A percentile compares a stretch with the other conserved stretches of the same genome.
These are phyloP conservation scores for Brettanomyces sp. DNA, from an alignment of 805 yeast species.

Conservation along the genomic window DNA sequence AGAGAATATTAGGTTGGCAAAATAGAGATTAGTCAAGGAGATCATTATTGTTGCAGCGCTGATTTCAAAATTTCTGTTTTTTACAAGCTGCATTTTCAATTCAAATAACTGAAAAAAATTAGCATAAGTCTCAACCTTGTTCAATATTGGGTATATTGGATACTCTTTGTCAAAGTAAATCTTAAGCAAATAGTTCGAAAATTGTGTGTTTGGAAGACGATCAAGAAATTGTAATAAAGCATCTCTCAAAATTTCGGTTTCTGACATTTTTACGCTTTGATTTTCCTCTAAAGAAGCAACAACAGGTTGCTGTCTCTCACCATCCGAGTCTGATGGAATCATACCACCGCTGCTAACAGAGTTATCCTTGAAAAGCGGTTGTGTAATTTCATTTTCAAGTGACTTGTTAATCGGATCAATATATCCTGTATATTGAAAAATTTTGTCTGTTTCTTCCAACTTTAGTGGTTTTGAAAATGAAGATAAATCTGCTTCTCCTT, in stretches of 20 bases:
- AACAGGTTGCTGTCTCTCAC: neutral
- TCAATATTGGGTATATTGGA: neutral
- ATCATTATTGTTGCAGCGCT: neutral
- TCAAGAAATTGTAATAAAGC: neutral
- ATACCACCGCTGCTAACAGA: too few species aligned
- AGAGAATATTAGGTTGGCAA: neutral
- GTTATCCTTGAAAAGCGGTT: neutral
- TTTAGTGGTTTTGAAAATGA: too few species aligned
- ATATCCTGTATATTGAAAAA: neutral
- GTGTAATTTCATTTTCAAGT: neutral
- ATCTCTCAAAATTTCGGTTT: neutral
- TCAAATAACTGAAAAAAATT: neutral
- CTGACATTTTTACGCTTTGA: neutral
- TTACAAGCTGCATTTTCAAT: neutral
- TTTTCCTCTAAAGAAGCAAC: neutral
- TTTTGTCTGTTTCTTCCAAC: too few species aligned
- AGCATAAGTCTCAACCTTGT: constrained; percentile 1
- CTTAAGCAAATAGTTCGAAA: neutral
- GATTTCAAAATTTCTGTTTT: neutral
- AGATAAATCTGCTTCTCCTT: too few species aligned
- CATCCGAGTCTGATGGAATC: neutral
- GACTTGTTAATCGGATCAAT: neutral
- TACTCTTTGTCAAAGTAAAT: constrained; percentile 1
- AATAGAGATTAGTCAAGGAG: neutral
- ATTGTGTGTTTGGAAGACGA: neutral